A percentile compares a stretch with the other conserved stretches of the same genome.
phyloP scores from a whole-genome alignment of 164 flowering plant genomes.

The Dillenia suffruticosa region DNA sequence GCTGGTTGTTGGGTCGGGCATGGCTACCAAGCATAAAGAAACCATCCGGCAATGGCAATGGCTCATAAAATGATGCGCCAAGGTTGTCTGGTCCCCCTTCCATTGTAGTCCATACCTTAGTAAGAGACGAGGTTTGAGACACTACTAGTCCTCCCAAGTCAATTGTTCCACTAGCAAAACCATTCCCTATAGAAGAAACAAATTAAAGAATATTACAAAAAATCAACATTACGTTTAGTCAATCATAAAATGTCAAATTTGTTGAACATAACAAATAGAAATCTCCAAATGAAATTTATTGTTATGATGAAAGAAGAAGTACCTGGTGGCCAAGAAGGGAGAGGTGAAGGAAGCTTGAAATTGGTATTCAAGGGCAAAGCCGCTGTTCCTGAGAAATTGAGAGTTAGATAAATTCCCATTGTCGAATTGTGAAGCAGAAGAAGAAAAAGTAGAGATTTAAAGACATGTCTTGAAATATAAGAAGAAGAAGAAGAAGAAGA shows the following conservation, averaged over 20 bases:
- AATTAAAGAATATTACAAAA: background rate
- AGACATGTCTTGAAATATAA: too few species aligned
- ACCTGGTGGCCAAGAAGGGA: slow-evolving; percentile 56
- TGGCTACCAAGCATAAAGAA: slow-evolving; percentile 69
- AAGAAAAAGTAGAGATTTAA: too few species aligned
- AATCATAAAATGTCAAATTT: too few species aligned
- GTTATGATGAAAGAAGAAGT: background rate
- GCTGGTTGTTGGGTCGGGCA: slow-evolving; percentile 60
- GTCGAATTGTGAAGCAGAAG: background rate
- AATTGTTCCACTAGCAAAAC: slow-evolving; percentile 70
- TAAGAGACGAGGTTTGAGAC: slow-evolving; percentile 51
- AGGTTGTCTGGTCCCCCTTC: slow-evolving; percentile 65
- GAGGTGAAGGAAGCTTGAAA: slow-evolving; percentile 58
- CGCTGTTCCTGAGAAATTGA: slow-evolving; percentile 9
- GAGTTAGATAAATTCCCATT: slow-evolving; percentile 33
- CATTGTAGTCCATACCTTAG: slow-evolving; percentile 61
- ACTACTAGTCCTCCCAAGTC: slow-evolving; percentile 72
- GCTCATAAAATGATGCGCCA: slow-evolving; percentile 75
- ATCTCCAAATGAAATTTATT: background rate
- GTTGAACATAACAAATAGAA: background rate
- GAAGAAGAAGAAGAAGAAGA: too few species aligned
- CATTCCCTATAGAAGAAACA: slow-evolving; percentile 38
- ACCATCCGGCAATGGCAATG: slow-evolving; percentile 51
- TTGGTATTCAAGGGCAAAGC: slow-evolving; percentile 36
- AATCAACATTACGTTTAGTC: too few species aligned